A percentile compares a stretch with the other conserved stretches of the same genome.
Evolutionary conservation across 1,139 yeast species (phyloP).

Genomic region (Kurtzmaniella quercitrusa): DNA sequence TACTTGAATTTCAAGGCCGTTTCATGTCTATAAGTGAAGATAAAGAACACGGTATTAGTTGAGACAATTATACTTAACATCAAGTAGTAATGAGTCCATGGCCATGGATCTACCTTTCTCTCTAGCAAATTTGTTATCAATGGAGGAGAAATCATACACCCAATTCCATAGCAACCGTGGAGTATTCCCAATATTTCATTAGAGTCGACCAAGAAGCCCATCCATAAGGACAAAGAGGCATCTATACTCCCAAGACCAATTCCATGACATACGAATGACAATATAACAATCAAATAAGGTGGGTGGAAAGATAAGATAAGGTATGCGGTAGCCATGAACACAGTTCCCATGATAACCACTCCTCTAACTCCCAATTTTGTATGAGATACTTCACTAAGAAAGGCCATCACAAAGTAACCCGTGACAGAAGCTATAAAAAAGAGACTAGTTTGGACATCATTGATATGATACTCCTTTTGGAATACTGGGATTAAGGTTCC

Average conservation of each 20-base stretch:
- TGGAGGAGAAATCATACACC: conserved; percentile 64
- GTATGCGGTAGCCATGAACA: conserved; percentile 28
- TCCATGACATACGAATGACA: conserved; percentile 45
- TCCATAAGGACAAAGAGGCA: conserved; percentile 55
- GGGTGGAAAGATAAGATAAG: conserved; percentile 26
- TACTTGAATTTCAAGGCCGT: conserved; percentile 53
- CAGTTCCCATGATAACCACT: conserved; percentile 29
- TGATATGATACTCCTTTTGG: conserved; percentile 39
- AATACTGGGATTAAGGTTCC: conserved; percentile 53
- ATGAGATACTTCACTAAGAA: conserved; percentile 29
- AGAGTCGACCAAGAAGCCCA: conserved; percentile 52
- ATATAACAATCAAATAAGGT: conserved; percentile 31
- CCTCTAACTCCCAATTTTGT: conserved; percentile 33
- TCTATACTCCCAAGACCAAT: conserved; percentile 60
- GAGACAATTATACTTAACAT: conserved; percentile 27
- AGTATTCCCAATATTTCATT: conserved; percentile 62
- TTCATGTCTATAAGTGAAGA: conserved; percentile 44
- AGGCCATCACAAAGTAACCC: conserved; percentile 40
- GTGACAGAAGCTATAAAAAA: conserved; percentile 31
- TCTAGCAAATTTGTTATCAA: conserved; percentile 43
- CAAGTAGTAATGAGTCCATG: conserved; percentile 46
- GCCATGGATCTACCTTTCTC: conserved; percentile 32
- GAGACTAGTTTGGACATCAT: conserved; percentile 35
- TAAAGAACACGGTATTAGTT: conserved; percentile 16
- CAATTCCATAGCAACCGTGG: conserved; percentile 68